A percentile compares a stretch with the other conserved stretches of the same genome.
phyloP scores from a whole-genome alignment of 1,284 basidiomycete species.

The Fomitopsis betulina region DNA sequence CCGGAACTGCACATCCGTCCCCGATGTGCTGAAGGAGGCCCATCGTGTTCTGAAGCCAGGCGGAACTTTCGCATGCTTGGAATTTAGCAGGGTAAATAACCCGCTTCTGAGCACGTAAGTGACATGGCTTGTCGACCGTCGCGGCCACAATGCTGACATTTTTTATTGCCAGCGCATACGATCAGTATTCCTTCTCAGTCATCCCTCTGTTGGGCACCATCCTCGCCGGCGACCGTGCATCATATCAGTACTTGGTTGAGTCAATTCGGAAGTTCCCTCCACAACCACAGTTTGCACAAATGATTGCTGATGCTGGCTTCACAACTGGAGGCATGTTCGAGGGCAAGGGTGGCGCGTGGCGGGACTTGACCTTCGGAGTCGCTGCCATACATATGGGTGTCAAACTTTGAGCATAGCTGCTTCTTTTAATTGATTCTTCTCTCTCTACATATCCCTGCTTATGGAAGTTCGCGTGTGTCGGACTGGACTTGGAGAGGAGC shows the following conservation, averaged over 20 bases:
- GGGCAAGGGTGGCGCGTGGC: slow-evolving; percentile 86
- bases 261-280: slow-evolving; percentile 94
- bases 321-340: slow-evolving; percentile 65
- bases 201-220: slow-evolving; percentile 95
- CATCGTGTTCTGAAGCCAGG: slow-evolving; percentile 95
- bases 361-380: slow-evolving; percentile 82
- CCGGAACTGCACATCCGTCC: slow-evolving; percentile 94
- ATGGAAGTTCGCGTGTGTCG: background rate
- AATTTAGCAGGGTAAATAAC: slow-evolving; percentile 94
- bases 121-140: background rate
- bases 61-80: slow-evolving; percentile 92
- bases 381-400: slow-evolving; percentile 84
- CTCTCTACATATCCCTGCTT: no score
- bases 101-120: slow-evolving; percentile 84
- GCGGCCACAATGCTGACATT: background rate
- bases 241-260: slow-evolving; percentile 98
- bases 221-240: slow-evolving; percentile 91
- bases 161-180: slow-evolving; percentile 65
- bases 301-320: slow-evolving; percentile 89
- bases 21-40: slow-evolving; percentile 86
- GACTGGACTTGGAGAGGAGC: background rate
- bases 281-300: slow-evolving; percentile 85
- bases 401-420: slow-evolving; percentile 48
- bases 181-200: slow-evolving; percentile 94
- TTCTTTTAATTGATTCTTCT: no score